phyloP scores from a whole-genome alignment of 2,329 filamentous ascomycete species.

The Fusarium ramigenum region DNA sequence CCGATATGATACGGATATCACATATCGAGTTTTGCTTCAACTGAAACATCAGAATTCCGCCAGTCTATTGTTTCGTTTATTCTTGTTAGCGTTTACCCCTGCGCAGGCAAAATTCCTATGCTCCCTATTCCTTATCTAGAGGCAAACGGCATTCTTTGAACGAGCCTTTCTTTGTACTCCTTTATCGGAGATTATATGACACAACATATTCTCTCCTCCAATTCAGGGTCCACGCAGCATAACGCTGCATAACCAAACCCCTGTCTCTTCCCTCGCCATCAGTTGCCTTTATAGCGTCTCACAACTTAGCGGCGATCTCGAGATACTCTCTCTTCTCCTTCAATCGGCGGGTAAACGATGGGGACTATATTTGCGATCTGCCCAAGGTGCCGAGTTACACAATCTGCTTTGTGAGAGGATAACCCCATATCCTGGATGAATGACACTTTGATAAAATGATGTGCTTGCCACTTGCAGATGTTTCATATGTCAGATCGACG shows the following conservation, averaged over 20 bases:
- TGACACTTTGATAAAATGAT: neutral
- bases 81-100: neutral
- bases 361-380: slow-evolving; percentile 54
- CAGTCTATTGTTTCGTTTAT: neutral
- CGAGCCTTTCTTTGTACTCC: slow-evolving; percentile 25
- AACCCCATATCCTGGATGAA: slow-evolving; percentile 53
- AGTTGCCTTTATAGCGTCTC: slow-evolving; percentile 53
- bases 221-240: slow-evolving; percentile 54
- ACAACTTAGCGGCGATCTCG: slow-evolving; percentile 44
- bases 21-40: neutral
- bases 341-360: slow-evolving; percentile 61
- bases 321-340: slow-evolving; percentile 51
- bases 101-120: neutral
- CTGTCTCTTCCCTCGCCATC: slow-evolving; percentile 51
- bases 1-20: neutral
- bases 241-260: slow-evolving; percentile 20
- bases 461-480: neutral
- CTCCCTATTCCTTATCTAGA: neutral
- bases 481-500: neutral
- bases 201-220: slow-evolving; percentile 47
- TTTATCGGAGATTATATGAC: slow-evolving; percentile 48
- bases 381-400: slow-evolving; percentile 60
- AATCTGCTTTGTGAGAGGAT: slow-evolving; percentile 67
- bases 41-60: neutral
- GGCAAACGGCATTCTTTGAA: too few relatives aligned